Conservation (phyloP, 2,329 filamentous ascomycete genomes). For the Pseudogymnoascus sp. region DNA sequence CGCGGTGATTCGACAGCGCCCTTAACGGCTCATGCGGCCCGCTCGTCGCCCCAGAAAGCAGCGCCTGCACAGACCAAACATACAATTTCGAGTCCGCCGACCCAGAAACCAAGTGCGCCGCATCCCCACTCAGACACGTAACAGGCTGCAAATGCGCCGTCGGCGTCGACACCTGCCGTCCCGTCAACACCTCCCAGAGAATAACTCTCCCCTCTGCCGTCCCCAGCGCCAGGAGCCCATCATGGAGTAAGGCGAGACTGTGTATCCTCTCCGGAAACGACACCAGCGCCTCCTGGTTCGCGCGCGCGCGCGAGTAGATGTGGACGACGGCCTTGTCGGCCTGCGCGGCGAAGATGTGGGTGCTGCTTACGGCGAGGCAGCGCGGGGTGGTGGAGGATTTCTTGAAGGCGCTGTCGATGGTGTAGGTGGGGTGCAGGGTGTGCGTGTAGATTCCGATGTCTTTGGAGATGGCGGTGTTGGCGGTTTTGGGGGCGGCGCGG, state of each 20-base stretch:
- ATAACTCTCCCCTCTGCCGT: conserved; percentile 80
- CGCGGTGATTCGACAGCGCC: conserved; percentile 70
- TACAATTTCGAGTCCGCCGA: conserved; percentile 85
- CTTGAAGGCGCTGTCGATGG: conserved; percentile 75
- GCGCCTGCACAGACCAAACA: conserved; percentile 74
- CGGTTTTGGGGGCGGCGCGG: conserved; percentile 47
- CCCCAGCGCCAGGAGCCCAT: conserved; percentile 66
- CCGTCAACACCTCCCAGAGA: conserved; percentile 84
- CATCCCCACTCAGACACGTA: conserved; percentile 64
- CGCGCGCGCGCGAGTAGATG: conserved; percentile 77
- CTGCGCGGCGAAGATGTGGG: conserved; percentile 87
- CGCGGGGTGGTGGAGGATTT: conserved; percentile 78
- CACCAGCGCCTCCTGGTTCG: conserved; percentile 80
- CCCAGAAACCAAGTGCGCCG: conserved; percentile 66
- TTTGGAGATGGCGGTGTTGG: conserved; percentile 58
- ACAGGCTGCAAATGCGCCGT: conserved; percentile 74
- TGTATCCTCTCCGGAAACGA: conserved; percentile 82
- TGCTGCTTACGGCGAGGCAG: conserved; percentile 69
- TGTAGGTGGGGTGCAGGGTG: conserved; percentile 67
- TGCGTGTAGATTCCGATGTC: conserved; percentile 85
- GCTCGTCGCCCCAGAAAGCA: conserved; percentile 54
- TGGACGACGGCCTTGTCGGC: conserved; percentile 86
- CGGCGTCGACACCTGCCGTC: conserved; percentile 66
- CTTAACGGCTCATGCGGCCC: conserved; percentile 61
- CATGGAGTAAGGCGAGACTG: conserved; percentile 63